These are phyloP conservation scores for Aspergillus felis DNA, from an alignment of 2,329 filamentous ascomycete genomes.

Conservation along the genomic window DNA sequence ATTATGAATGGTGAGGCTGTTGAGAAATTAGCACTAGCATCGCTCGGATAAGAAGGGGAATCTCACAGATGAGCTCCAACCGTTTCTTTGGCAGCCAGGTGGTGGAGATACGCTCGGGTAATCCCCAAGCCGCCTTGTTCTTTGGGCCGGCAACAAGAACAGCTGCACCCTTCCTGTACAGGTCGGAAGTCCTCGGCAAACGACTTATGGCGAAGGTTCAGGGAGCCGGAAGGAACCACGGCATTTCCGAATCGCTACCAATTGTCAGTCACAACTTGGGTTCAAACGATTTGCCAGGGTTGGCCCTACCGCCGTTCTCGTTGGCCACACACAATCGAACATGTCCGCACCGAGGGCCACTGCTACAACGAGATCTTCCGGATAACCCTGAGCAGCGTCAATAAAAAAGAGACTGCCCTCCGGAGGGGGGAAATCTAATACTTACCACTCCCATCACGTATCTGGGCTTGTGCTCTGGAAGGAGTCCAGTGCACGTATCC, in stretches of 20 bases:
- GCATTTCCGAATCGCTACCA: slow-evolving; percentile 81
- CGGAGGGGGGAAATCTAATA: not conserved
- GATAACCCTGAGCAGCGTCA: slow-evolving; percentile 63
- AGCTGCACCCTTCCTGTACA: slow-evolving; percentile 78
- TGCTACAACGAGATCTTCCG: slow-evolving; percentile 90
- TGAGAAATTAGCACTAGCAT: slow-evolving; percentile 20
- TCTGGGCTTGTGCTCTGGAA: slow-evolving; percentile 89
- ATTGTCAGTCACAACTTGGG: not conserved
- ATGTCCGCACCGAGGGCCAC: slow-evolving; percentile 94
- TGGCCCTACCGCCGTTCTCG: slow-evolving; percentile 69
- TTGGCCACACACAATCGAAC: slow-evolving; percentile 99
- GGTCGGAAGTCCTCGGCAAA: slow-evolving; percentile 79
- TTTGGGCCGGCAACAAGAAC: slow-evolving; percentile 67
- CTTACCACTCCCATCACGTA: slow-evolving; percentile 94
- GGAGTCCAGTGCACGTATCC: slow-evolving; percentile 73
- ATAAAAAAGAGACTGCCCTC: slow-evolving; percentile 3
- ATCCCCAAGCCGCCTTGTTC: slow-evolving; percentile 71
- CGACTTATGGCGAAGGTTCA: slow-evolving; percentile 74
- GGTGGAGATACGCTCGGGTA: slow-evolving; percentile 84
- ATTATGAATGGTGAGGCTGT: slow-evolving; percentile 86
- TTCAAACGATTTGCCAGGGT: not conserved
- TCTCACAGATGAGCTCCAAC: slow-evolving; percentile 70
- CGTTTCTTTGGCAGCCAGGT: slow-evolving; percentile 91
- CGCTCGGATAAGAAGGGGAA: not conserved
- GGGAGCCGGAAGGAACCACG: slow-evolving; percentile 72